These are phyloP conservation scores for Pseudogymnoascus sp. DNA, from an alignment of 2,329 filamentous ascomycete species.

Conservation along the genomic window DNA sequence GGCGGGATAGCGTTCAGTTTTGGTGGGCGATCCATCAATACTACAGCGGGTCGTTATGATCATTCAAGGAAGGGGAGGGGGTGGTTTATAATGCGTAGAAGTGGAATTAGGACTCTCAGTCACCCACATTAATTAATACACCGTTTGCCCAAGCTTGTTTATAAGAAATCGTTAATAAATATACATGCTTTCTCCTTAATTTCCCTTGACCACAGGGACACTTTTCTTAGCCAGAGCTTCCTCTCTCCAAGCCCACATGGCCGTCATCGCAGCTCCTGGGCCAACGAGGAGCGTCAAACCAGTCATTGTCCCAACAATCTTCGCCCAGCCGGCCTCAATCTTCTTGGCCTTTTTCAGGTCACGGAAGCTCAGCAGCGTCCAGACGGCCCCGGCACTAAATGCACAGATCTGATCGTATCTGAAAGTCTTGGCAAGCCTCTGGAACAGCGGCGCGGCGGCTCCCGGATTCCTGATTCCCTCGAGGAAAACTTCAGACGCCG, in stretches of 20 bases:
- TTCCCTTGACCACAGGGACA: slow-evolving; percentile 10
- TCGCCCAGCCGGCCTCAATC: slow-evolving; percentile 20
- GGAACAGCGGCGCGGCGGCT: slow-evolving; percentile 7
- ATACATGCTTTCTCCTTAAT: slow-evolving; percentile 7
- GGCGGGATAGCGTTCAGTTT: too few species aligned
- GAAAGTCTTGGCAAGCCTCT: slow-evolving; percentile 15
- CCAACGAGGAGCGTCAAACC: slow-evolving; percentile 21
- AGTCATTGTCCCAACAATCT: slow-evolving; percentile 18
- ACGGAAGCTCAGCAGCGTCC: slow-evolving; percentile 27
- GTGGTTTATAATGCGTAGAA: too few species aligned
- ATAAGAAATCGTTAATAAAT: neutral
- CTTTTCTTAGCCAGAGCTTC: slow-evolving; percentile 23
- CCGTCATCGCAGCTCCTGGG: slow-evolving; percentile 26
- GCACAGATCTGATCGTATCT: slow-evolving; percentile 22
- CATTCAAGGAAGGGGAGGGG: too few species aligned
- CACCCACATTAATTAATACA: too few species aligned
- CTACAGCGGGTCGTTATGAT: too few species aligned
- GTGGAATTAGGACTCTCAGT: neutral
- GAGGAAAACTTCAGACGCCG: slow-evolving; percentile 20
- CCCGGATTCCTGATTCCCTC: slow-evolving; percentile 22
- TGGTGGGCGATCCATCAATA: too few species aligned
- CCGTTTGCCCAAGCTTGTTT: neutral
- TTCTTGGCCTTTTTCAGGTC: slow-evolving; percentile 30
- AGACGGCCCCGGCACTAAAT: slow-evolving; percentile 23
- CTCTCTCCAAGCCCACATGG: slow-evolving; percentile 31